These are phyloP conservation scores for Avena sativa DNA, from an alignment of 176 grass and related monocot species.

Conservation along the genomic window DNA sequence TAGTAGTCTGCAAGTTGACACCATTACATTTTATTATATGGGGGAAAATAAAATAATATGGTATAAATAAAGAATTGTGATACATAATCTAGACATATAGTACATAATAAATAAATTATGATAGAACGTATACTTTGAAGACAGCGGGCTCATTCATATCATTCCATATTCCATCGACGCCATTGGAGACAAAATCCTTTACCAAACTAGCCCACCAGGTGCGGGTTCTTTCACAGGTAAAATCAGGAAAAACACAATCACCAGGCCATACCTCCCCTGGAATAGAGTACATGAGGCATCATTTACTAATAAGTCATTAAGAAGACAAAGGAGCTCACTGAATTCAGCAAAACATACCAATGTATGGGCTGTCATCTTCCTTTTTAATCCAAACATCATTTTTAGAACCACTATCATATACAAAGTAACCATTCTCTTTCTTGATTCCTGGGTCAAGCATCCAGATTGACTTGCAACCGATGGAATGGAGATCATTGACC, in stretches of 20 bases:
- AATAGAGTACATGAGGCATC: slow-evolving; percentile 36
- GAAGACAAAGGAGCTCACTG: slow-evolving; percentile 9
- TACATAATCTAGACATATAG: slow-evolving; percentile 25
- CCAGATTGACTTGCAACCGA: slow-evolving; percentile 91
- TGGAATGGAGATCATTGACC: slow-evolving; percentile 74
- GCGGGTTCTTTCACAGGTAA: slow-evolving; percentile 73
- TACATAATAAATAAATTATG: slow-evolving; percentile 14
- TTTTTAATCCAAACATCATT: slow-evolving; percentile 83
- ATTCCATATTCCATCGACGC: slow-evolving; percentile 98
- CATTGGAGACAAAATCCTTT: slow-evolving; percentile 78
- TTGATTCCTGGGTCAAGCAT: slow-evolving; percentile 99
- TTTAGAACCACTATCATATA: slow-evolving; percentile 78
- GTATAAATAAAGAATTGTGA: slow-evolving; percentile 25
- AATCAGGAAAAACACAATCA: slow-evolving; percentile 98
- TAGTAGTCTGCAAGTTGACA: slow-evolving; percentile 67
- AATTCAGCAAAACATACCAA: slow-evolving; percentile 63
- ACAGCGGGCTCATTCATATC: slow-evolving; percentile 98
- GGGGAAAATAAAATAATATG: slow-evolving; percentile 15
- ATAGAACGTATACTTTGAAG: slow-evolving; percentile 64
- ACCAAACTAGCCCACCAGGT: slow-evolving; percentile 91
- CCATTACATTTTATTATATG: slow-evolving; percentile 27
- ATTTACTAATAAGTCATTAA: not conserved
- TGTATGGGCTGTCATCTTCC: slow-evolving; percentile 61
- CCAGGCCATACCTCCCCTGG: slow-evolving; percentile 93
- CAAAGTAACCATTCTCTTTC: slow-evolving; percentile 82